phyloP scores from a whole-genome alignment of 305 asterid genomes.

The Solanum aculeatissimum region DNA sequence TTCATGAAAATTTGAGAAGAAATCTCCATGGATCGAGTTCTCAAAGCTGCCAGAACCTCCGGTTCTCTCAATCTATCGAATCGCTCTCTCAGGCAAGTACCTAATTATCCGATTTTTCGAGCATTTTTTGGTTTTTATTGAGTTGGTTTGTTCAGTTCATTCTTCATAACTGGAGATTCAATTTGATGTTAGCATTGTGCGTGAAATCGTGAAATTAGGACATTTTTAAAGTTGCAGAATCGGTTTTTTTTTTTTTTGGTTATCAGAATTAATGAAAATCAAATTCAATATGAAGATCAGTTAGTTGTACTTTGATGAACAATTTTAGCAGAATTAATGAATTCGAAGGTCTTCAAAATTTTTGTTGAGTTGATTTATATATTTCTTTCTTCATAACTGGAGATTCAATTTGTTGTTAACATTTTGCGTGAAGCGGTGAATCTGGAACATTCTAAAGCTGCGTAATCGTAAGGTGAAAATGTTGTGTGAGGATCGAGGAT shows the following conservation, averaged over 20 bases:
- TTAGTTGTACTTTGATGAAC: not conserved
- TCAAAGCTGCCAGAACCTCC: constrained; percentile 81
- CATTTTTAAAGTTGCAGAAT: not conserved
- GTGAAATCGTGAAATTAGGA: not conserved
- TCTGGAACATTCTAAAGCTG: not conserved
- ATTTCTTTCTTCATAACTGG: not conserved
- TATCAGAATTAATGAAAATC: not conserved
- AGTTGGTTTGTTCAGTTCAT: not conserved
- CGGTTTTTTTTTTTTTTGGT: not conserved
- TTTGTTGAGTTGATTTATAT: not conserved
- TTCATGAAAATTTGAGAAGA: not conserved
- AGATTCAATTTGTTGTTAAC: not conserved
- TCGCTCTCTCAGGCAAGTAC: constrained; percentile 69
- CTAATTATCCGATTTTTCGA: not conserved
- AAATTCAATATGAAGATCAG: not conserved
- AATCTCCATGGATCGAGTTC: constrained; percentile 52
- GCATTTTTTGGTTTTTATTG: not conserved
- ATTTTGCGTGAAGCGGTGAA: not conserved
- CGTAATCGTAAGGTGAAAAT: not conserved
- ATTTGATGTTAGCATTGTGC: not conserved
- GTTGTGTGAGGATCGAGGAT: not conserved
- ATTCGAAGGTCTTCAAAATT: not conserved
- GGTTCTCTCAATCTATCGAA: constrained; percentile 94
- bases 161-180: not conserved
- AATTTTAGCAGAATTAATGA: not conserved